A percentile compares a stretch with the other conserved stretches of the same genome.
phyloP scores from a whole-genome alignment of 805 yeast species.

The Brettanomyces custersianus region DNA sequence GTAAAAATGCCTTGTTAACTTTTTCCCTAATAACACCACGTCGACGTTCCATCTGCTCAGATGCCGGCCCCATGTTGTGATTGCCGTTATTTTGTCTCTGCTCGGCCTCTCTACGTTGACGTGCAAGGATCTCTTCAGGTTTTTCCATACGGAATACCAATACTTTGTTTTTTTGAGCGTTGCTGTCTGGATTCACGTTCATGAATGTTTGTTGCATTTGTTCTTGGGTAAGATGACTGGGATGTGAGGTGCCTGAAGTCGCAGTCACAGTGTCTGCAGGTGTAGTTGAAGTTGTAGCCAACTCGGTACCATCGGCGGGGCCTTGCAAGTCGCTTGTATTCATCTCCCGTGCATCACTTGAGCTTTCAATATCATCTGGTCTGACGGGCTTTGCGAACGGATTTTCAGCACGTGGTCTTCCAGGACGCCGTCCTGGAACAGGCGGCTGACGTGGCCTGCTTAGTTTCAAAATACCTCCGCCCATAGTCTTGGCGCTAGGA shows the following conservation, averaged over 20 bases:
- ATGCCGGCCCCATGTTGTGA: neutral
- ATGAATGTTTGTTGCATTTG: no score
- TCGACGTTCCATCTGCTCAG: constrained; percentile 1
- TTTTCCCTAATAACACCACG: constrained; percentile 7
- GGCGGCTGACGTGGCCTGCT: neutral
- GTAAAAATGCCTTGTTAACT: constrained; percentile 14
- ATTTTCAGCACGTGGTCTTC: neutral
- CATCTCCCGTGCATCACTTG: no score
- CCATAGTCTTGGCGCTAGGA: neutral
- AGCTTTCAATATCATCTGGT: no score
- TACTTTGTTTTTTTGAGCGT: constrained; percentile 1
- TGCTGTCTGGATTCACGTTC: no score
- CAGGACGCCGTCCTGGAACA: neutral
- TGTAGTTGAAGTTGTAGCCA: no score
- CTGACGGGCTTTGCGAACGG: neutral
- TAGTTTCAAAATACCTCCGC: neutral
- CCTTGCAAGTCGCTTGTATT: no score
- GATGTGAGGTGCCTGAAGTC: no score
- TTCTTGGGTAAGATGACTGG: no score
- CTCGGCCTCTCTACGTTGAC: constrained; percentile 2
- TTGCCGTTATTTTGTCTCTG: neutral
- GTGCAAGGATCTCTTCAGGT: neutral
- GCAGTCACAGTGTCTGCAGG: no score
- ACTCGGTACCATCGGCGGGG: no score
- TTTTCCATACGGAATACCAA: constrained; percentile 4